Percentiles rank a stretch among this genome's conserved stretches.
Evolutionary conservation across 176 grass and related monocot species (phyloP).

Genomic region (Poa annua): DNA sequence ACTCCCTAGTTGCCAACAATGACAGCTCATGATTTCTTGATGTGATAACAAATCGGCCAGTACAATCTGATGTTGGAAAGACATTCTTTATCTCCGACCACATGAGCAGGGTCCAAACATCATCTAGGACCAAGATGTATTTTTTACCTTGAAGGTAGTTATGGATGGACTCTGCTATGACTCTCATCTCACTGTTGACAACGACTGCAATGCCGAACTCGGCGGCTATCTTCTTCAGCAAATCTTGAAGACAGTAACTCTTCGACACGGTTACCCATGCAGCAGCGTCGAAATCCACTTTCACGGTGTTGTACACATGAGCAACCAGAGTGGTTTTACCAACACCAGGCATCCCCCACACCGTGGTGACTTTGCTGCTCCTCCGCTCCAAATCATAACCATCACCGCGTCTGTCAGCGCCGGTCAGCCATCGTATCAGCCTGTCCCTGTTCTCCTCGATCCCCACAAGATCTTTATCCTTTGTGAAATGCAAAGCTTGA

Average conservation of each 20-base stretch:
- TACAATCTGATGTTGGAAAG: background rate
- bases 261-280: background rate
- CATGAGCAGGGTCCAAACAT: background rate
- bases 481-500: background rate
- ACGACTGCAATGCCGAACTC: fast-evolving
- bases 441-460: background rate
- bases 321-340: conserved; percentile 42
- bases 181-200: background rate
- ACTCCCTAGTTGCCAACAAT: background rate
- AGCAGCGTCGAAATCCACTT: background rate
- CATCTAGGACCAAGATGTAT: background rate
- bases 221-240: background rate
- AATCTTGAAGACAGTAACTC: background rate
- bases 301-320: conserved; percentile 1
- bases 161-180: background rate
- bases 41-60: background rate
- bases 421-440: background rate
- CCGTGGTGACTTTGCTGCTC: background rate
- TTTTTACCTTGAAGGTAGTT: conserved; percentile 23
- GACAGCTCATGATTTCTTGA: conserved; percentile 11
- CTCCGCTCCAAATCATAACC: background rate
- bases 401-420: background rate
- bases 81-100: background rate
- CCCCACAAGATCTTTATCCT: conserved; percentile 28
- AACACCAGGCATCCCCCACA: conserved; percentile 36